Evolutionary conservation across 108 stramenopile species (phyloP).

Genomic region (Cyclotella cryptica): DNA sequence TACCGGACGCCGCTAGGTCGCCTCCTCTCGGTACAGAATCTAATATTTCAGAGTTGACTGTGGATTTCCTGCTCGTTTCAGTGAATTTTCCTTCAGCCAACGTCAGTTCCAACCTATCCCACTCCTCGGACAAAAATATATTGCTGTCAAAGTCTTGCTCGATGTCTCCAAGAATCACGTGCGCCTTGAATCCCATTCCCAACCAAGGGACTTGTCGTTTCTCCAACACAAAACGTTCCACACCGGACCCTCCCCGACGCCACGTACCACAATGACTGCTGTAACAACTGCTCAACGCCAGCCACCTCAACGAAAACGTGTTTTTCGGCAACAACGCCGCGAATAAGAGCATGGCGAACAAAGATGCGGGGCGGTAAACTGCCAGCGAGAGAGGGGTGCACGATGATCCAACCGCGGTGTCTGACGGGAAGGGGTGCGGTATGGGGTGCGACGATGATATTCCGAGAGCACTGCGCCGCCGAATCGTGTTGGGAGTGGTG

Average conservation of each 20-base stretch:
- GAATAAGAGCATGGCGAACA: constrained; percentile 12
- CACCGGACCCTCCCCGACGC: too few relatives aligned
- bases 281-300: constrained; percentile 21
- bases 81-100: neutral
- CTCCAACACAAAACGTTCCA: too few relatives aligned
- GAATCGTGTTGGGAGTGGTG: constrained; percentile 12
- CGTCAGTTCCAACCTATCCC: too few relatives aligned
- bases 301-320: constrained; percentile 46
- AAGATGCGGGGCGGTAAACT: constrained; percentile 14
- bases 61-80: neutral
- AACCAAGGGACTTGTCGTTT: too few relatives aligned
- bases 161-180: too few relatives aligned
- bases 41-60: constrained; percentile 16
- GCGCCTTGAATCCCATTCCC: too few relatives aligned
- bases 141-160: too few relatives aligned
- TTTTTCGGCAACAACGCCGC: constrained; percentile 43
- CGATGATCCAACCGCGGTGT: constrained; percentile 8
- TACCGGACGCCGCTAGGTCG: neutral
- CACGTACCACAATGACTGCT: neutral
- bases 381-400: constrained; percentile 9
- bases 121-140: too few relatives aligned
- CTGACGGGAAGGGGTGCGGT: too few relatives aligned
- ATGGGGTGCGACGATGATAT: too few relatives aligned
- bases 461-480: too few relatives aligned
- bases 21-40: constrained; percentile 46